phyloP scores from a whole-genome alignment of 805 yeast genomes.

The Candida jianshihensis region DNA sequence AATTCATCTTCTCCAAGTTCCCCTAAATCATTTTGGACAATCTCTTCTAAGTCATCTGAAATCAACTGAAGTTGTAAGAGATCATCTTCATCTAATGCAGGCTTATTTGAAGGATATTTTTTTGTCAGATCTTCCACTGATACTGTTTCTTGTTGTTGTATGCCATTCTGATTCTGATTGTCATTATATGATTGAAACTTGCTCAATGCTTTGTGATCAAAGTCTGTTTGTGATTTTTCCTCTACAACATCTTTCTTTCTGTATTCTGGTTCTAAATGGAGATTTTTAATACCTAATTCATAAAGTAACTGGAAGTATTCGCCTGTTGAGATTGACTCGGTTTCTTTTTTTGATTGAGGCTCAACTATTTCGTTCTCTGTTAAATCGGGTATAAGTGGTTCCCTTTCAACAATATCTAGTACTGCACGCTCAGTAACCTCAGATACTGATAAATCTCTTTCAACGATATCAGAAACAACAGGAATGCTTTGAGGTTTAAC shows the following conservation, averaged over 20 bases:
- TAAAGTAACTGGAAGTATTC: no score
- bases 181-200: not conserved
- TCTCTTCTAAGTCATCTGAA: conserved; percentile 40
- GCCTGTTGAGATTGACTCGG: not conserved
- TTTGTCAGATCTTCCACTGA: not conserved
- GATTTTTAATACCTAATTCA: no score
- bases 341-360: not conserved
- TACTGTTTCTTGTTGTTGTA: not conserved
- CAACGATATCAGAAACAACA: conserved; percentile 1
- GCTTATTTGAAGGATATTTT: conserved; percentile 4
- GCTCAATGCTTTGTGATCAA: no score
- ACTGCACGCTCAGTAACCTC: not conserved
- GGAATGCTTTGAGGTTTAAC: not conserved
- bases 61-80: conserved; percentile 46
- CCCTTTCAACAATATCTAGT: conserved; percentile 2
- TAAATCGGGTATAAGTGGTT: not conserved
- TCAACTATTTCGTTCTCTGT: not conserved
- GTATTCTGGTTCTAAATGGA: no score
- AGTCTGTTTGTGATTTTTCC: no score
- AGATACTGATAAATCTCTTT: no score
- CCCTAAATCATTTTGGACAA: conserved; percentile 26
- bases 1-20: conserved; percentile 20
- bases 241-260: no score
- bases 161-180: no score
- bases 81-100: conserved; percentile 37